Percentiles rank a stretch among this genome's conserved stretches.
Conservation (phyloP, 169 alveolate genomes). For the Plasmodium gaboni region DNA sequence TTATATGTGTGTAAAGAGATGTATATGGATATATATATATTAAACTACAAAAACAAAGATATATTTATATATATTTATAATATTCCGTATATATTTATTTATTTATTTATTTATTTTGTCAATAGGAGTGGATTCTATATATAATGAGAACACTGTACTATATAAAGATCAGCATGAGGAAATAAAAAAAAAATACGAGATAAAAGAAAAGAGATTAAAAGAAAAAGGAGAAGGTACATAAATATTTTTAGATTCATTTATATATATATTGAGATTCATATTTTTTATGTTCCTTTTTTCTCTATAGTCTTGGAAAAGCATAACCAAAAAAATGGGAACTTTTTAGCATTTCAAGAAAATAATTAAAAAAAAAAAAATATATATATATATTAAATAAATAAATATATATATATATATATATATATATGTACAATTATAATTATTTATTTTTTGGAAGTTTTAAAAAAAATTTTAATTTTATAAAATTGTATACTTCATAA, state of each 20-base stretch:
- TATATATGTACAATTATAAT: too few species aligned
- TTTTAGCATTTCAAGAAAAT: constrained; percentile 22
- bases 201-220: constrained; percentile 24
- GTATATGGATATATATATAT: background rate
- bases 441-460: too few species aligned
- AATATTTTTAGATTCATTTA: background rate
- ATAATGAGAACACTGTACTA: constrained; percentile 51
- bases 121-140: constrained; percentile 66
- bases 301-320: constrained; percentile 22
- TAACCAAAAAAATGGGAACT: constrained; percentile 45
- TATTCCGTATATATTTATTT: background rate
- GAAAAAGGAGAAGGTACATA: constrained; percentile 46
- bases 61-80: background rate
- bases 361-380: background rate
- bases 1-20: background rate
- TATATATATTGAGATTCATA: background rate
- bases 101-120: background rate
- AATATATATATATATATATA: too few species aligned
- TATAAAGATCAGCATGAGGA: constrained; percentile 54
- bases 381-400: too few species aligned
- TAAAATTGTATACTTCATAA: too few species aligned
- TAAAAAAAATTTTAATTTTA: too few species aligned
- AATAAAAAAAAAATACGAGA: constrained; percentile 25
- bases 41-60: background rate
- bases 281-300: background rate